phyloP scores from a whole-genome alignment of 345 rosid species.

The Populus euphratica region DNA sequence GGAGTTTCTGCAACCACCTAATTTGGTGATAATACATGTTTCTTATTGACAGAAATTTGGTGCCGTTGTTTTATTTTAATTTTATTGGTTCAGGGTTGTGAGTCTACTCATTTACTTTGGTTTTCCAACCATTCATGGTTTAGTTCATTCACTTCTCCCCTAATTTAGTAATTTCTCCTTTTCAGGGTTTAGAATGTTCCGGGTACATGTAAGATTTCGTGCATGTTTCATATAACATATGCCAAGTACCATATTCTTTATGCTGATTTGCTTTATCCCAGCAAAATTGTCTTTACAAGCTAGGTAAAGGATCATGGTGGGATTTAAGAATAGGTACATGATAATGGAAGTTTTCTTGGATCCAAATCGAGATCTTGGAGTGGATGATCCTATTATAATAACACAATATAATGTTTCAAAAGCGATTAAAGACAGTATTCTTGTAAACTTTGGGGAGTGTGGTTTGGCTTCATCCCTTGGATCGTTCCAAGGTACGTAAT shows the following conservation, averaged over 20 bases:
- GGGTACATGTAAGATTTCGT: no score
- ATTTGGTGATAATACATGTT: no score
- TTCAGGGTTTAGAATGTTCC: no score
- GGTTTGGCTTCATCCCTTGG: conserved; percentile 67
- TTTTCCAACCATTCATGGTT: no score
- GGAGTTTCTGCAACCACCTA: no score
- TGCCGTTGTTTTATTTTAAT: no score
- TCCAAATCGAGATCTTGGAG: conserved; percentile 50
- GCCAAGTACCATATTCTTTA: background rate
- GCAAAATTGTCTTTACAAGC: background rate
- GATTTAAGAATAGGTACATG: conserved; percentile 72
- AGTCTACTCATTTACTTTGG: no score
- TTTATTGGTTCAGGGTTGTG: no score
- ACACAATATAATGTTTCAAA: conserved; percentile 57
- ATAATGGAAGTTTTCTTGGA: conserved; percentile 71
- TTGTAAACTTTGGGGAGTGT: conserved; percentile 70
- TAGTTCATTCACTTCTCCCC: no score
- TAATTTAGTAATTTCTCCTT: no score
- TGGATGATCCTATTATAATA: conserved; percentile 57
- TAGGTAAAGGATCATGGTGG: conserved; percentile 47
- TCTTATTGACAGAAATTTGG: no score
- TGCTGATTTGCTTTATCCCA: background rate
- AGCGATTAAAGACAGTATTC: conserved; percentile 65
- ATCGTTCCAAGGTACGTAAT: conserved; percentile 48
- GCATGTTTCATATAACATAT: no score